Conservation (phyloP, 768 basidiomycete species). For the Rubroboletus pulcherrimus region DNA sequence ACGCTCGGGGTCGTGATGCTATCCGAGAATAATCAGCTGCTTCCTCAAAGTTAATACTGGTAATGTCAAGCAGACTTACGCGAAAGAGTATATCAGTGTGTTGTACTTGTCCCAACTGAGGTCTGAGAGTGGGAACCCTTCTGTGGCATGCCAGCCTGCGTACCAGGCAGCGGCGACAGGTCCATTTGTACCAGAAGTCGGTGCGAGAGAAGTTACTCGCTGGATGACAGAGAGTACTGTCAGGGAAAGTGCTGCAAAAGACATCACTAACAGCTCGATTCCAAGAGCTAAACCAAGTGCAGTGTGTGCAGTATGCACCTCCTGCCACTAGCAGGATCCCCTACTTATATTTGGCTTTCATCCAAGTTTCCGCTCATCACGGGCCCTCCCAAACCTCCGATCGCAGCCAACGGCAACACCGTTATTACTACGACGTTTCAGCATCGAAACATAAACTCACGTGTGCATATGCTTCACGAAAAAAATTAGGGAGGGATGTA, state of each 20-base stretch:
- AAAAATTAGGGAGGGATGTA: not conserved
- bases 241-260: not conserved
- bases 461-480: conserved; percentile 28
- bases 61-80: conserved; percentile 33
- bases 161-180: conserved; percentile 57
- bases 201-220: not conserved
- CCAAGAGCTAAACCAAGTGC: not conserved
- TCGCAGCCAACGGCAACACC: conserved; percentile 51
- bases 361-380: not conserved
- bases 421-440: conserved; percentile 30
- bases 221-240: conserved; percentile 1
- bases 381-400: conserved; percentile 58
- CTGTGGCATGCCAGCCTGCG: conserved; percentile 58
- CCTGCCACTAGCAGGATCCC: not conserved
- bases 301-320: not conserved
- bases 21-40: not conserved
- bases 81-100: conserved; percentile 66
- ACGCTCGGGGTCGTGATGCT: conserved; percentile 36
- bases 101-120: conserved; percentile 74
- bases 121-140: conserved; percentile 47
- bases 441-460: conserved; percentile 18
- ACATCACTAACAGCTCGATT: not conserved
- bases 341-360: conserved; percentile 6
- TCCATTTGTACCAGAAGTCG: not conserved
- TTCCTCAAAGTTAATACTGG: not conserved